Conservation (phyloP, 768 basidiomycete genomes). For the Agrocybe pediades region DNA sequence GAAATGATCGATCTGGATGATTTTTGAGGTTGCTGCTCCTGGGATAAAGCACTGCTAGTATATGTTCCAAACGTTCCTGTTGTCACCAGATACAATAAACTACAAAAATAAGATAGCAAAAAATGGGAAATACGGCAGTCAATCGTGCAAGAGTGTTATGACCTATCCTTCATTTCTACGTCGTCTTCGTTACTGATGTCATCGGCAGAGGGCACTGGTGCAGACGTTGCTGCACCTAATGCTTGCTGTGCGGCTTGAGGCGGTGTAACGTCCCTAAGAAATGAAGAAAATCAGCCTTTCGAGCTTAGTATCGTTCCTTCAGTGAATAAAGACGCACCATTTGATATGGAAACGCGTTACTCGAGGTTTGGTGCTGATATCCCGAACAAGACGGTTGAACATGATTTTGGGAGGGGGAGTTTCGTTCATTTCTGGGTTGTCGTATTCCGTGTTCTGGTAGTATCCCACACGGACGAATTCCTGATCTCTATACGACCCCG, state of each 20-base stretch:
- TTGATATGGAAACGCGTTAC: conserved; percentile 93
- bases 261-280: conserved; percentile 63
- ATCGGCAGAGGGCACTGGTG: conserved; percentile 30
- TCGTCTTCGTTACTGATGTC: conserved; percentile 24
- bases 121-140: conserved; percentile 1
- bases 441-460: conserved; percentile 99
- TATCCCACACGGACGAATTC: conserved; percentile 99
- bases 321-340: conserved; percentile 55
- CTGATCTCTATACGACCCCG: conserved; percentile 93
- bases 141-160: conserved; percentile 5
- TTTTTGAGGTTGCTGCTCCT: conserved; percentile 17
- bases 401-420: conserved; percentile 66
- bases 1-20: conserved; percentile 51
- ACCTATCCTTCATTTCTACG: conserved; percentile 11
- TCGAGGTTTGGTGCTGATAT: conserved; percentile 88
- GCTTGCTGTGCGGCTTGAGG: conserved; percentile 29
- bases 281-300: not conserved
- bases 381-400: conserved; percentile 81
- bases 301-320: conserved; percentile 3
- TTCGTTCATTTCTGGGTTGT: conserved; percentile 89
- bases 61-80: too few species aligned
- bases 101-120: conserved; percentile 6
- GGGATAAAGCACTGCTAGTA: too few species aligned
- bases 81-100: not conserved
- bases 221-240: conserved; percentile 27